phyloP scores from a whole-genome alignment of 257 asterid genomes.

The Dorcoceras hygrometricum region DNA sequence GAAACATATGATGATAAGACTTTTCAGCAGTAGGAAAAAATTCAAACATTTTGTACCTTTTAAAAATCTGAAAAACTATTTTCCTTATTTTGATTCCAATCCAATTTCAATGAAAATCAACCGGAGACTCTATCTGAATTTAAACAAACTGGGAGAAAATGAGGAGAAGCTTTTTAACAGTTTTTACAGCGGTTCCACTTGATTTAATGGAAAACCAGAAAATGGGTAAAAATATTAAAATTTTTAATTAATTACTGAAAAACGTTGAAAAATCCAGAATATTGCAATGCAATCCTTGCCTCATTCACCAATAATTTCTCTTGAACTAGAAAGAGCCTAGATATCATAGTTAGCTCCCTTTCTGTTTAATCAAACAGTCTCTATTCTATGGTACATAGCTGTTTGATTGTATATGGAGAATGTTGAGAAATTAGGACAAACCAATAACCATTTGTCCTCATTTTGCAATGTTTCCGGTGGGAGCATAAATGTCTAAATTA shows the following conservation, averaged over 20 bases:
- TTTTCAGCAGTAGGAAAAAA: background rate
- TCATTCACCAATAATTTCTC: background rate
- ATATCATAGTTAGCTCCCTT: too few relatives aligned
- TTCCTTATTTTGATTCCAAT: too few relatives aligned
- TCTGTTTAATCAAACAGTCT: too few relatives aligned
- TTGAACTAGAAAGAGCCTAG: background rate
- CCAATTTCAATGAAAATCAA: background rate
- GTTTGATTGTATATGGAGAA: too few relatives aligned
- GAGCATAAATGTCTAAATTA: background rate
- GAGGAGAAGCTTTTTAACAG: background rate
- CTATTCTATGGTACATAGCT: too few relatives aligned
- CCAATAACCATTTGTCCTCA: too few relatives aligned
- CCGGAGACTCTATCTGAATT: background rate
- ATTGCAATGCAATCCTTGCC: background rate
- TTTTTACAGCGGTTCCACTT: background rate
- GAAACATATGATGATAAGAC: background rate
- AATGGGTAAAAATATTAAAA: too few relatives aligned
- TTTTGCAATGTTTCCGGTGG: background rate
- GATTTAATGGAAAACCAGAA: background rate
- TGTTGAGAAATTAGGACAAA: too few relatives aligned
- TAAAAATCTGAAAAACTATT: background rate
- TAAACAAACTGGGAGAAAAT: background rate
- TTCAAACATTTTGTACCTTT: background rate
- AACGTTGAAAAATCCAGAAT: too few relatives aligned
- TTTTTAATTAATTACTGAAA: background rate